Base-by-base conservation (phyloP, 192 early-diverging fungal species). In the Umbelopsis ramanniana region DNA sequence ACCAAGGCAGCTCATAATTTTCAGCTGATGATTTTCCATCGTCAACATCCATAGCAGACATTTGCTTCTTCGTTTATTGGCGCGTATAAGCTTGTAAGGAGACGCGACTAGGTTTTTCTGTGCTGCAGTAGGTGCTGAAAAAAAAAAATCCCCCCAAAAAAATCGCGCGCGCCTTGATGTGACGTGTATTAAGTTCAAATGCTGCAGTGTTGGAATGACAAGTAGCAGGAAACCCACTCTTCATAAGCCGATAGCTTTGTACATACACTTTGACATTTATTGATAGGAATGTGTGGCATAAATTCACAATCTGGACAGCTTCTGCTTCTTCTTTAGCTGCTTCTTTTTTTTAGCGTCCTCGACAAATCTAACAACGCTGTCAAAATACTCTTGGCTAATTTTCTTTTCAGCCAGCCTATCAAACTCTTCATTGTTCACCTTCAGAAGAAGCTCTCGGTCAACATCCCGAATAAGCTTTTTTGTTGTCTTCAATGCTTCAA, bases 401-500 rank as follows among this genome's bases (percentile, higher is more conserved):
- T 37, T 55, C n/a, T 68, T 38, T 43, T 75, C 77, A n/a, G 82
- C 83, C 21, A 91, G 71, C 52, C 82, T 72, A 3, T 75, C 79
- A 82, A 89, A 85, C 66, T 89, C 88, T n/a, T 47, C 68, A 2
- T 79, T 72, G 68, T 85, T 88, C 17, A 78, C 79, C n/a, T 74
- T 54, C 35, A 84, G 67, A 23, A 91, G 66, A 53, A 84, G 68
- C 19, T 81, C 70, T 7, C 66, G 69, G 1, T 80, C 79, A 37
- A 53, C 68, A 60, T 60, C 48, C 4, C 85, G 83, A 35, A 92
- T 76, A 35, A 92, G 75, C 2, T 76, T 71, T 60, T 88, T 83
- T n/a, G 91, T 88, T 4, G 79, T 79, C 66, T 74, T 79, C 52
- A 92, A 79, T 8, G 91, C 91, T 22, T 77, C 73, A 22, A 78